These are phyloP conservation scores for Heritiera littoralis DNA, from an alignment of 345 rosid genomes.

Conservation along the genomic window DNA sequence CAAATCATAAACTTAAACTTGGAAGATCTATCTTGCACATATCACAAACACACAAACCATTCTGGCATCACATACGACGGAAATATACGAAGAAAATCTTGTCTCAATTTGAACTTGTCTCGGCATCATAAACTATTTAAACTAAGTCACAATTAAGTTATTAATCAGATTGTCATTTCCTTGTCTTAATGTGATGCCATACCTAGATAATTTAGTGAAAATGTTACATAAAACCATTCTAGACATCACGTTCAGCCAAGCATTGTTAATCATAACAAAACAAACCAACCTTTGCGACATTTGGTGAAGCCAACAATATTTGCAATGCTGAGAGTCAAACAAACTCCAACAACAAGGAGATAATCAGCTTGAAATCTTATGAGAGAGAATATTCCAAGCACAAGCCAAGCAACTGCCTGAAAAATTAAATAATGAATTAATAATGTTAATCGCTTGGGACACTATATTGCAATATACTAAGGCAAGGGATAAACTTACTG, in stretches of 20 bases:
- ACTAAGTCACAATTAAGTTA: neutral
- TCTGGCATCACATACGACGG: neutral
- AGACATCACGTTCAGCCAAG: neutral
- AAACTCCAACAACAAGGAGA: conserved; percentile 75
- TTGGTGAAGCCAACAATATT: conserved; percentile 68
- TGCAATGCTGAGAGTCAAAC: conserved; percentile 54
- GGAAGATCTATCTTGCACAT: neutral
- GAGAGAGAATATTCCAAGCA: conserved; percentile 74
- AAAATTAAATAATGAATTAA: neutral
- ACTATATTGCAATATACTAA: neutral
- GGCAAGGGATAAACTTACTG: conserved; percentile 43
- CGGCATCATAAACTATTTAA: neutral
- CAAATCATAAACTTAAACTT: neutral
- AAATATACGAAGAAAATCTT: neutral
- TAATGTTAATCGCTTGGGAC: neutral
- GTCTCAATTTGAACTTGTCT: neutral
- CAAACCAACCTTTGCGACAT: conserved; percentile 62
- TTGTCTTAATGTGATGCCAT: neutral
- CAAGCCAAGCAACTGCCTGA: conserved; percentile 63
- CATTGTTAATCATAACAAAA: neutral
- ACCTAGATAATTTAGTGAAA: neutral
- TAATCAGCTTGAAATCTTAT: conserved; percentile 76
- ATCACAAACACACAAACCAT: neutral
- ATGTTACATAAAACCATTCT: neutral
- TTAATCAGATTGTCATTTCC: neutral